Evolutionary conservation across 2,329 filamentous ascomycete genomes (phyloP).

Genomic region (Ophiostoma montium): DNA sequence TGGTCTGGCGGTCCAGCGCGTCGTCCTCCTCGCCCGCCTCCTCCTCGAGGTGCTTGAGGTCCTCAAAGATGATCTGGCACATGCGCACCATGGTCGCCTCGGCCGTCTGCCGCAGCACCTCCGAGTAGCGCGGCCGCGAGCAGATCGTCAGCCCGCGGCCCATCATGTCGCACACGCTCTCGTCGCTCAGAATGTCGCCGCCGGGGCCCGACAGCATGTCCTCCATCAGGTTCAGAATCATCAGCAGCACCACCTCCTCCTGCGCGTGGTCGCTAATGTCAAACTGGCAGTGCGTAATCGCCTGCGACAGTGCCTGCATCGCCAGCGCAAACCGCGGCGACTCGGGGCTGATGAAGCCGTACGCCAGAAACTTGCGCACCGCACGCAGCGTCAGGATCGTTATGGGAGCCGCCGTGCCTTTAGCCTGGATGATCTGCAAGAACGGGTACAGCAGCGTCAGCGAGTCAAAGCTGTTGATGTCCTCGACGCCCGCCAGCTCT

Average conservation of each 20-base stretch:
- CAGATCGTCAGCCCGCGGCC: constrained; percentile 94
- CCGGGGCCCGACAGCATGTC: constrained; percentile 92
- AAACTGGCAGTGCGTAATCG: constrained; percentile 94
- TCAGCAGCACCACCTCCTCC: constrained; percentile 85
- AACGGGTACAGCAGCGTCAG: constrained; percentile 84
- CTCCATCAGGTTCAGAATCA: constrained; percentile 96
- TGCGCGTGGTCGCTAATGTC: constrained; percentile 91
- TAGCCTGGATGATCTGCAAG: constrained; percentile 89
- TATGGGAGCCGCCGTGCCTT: constrained; percentile 89
- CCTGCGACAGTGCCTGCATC: constrained; percentile 88
- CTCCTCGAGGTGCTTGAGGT: constrained; percentile 73
- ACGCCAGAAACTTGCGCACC: constrained; percentile 91
- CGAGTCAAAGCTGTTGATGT: constrained; percentile 80
- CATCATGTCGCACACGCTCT: constrained; percentile 99
- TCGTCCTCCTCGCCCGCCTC: constrained; percentile 55
- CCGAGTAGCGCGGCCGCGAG: constrained; percentile 82
- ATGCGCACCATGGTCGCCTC: constrained; percentile 97
- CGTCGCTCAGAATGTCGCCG: constrained; percentile 86
- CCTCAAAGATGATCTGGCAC: constrained; percentile 96
- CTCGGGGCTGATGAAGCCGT: constrained; percentile 71
- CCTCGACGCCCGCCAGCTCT: constrained; percentile 76
- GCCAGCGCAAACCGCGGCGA: constrained; percentile 82
- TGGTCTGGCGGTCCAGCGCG: constrained; percentile 49
- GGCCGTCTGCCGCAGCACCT: constrained; percentile 76
- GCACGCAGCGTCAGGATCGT: constrained; percentile 88